These are phyloP conservation scores for Nothophoma quercina DNA, from an alignment of 2,329 filamentous ascomycete species.

Conservation along the genomic window DNA sequence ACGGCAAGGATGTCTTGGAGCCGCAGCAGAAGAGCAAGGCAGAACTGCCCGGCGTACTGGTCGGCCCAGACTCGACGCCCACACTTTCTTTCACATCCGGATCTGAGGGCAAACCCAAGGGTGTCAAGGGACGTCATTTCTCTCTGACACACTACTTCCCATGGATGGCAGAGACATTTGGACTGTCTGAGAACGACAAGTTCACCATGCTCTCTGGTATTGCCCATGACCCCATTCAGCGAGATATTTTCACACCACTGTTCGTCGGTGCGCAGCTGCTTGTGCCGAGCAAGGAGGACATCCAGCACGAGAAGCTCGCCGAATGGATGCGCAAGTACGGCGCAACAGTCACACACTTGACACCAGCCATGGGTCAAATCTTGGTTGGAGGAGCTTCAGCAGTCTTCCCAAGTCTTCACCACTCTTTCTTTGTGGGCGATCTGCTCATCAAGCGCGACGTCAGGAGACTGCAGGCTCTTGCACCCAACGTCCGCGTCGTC, in stretches of 20 bases:
- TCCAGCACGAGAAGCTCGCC: conserved; percentile 82
- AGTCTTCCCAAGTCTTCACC: conserved; percentile 76
- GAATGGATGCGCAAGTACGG: conserved; percentile 85
- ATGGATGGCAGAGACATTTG: conserved; percentile 90
- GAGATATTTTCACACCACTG: conserved; percentile 88
- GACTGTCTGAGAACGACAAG: conserved; percentile 72
- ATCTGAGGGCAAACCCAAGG: conserved; percentile 81
- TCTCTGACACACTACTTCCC: conserved; percentile 85
- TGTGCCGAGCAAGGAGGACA: conserved; percentile 81
- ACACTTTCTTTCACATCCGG: conserved; percentile 72
- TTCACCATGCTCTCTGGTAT: conserved; percentile 90
- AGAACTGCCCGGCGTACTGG: conserved; percentile 72
- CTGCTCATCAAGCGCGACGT: conserved; percentile 87
- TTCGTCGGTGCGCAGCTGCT: conserved; percentile 84
- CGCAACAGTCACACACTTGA: conserved; percentile 85
- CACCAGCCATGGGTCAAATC: conserved; percentile 96
- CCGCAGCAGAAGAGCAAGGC: conserved; percentile 60
- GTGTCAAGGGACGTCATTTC: conserved; percentile 87
- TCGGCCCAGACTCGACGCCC: conserved; percentile 85
- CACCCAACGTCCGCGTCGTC: conserved; percentile 75
- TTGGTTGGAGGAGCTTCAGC: conserved; percentile 83
- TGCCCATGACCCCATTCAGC: conserved; percentile 70
- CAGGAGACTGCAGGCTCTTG: conserved; percentile 75
- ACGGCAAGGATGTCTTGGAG: conserved; percentile 73
- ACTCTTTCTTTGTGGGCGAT: conserved; percentile 92